Base-by-base conservation (phyloP, 2,329 filamentous ascomycete species). In the Pseudogymnoascus sp. region DNA sequence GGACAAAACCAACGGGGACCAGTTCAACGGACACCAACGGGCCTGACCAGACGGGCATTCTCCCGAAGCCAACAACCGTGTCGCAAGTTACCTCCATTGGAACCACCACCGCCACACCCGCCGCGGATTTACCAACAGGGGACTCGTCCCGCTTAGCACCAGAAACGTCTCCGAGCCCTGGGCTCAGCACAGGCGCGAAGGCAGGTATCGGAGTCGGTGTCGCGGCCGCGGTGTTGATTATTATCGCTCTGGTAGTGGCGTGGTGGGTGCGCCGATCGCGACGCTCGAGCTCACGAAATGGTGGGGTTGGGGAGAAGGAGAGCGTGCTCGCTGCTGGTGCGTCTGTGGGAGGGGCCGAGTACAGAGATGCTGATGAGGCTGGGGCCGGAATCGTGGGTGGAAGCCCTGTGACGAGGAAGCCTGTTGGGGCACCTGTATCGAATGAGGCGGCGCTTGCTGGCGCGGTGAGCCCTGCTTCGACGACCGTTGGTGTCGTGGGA, bases 291-390 rank as follows among this genome's bases (percentile, higher is more conserved):
- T 16, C 43, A 25, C 43, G 43, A 7, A 50, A 30, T 30, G 43
- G 18, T 18, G 43, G 43, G 22, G n/a, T 11, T 2, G 43, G 43
- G 8, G 43, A 50, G 43, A 50, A 50, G 25, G 43, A 50, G 43
- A 50, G 43, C 11, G 43, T 50, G 4, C 43, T 50, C 16, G 43
- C 43, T 30, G 43, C 43, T 50, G 43, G 22, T 16, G 43, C 43
- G 14, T 25, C 43, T 11, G 43, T 22, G 3, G 43, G 43, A 3
- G 3, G 22, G 8, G 43, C 14, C 2, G 43, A 30, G 22, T 50
- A 50, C 25, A 50, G 43, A 30, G 22, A 50, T 50, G 43, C 43
- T 50, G 43, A 50, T 50, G 43, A 50, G 43, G 43, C 43, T 50
- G 43, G 22, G 14, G 38, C 18, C n/a, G 38, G 4, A 18, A 11